A percentile compares a stretch with the other conserved stretches of the same genome.
These are phyloP conservation scores for Microcyclospora pomicola DNA, from an alignment of 2,329 filamentous ascomycete species.

Conservation along the genomic window DNA sequence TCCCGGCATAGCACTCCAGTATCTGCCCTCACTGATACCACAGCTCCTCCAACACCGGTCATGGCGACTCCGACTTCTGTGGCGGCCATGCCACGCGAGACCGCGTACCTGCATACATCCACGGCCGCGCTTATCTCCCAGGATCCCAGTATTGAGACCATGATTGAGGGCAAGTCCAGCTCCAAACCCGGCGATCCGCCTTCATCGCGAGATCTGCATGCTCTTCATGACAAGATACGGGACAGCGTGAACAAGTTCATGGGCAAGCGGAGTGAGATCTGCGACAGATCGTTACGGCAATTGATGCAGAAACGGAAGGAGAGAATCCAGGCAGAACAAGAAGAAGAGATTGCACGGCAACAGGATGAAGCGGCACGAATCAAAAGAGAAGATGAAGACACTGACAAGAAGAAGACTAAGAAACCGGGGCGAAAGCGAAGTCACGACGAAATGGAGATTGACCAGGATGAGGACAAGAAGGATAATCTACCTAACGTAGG, in stretches of 20 bases:
- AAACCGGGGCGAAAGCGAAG: conserved; percentile 17
- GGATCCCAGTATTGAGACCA: conserved; percentile 52
- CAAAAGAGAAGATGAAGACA: conserved; percentile 15
- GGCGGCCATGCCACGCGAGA: conserved; percentile 26
- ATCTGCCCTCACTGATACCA: conserved; percentile 29
- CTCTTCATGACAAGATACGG: conserved; percentile 53
- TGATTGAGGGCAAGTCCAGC: conserved; percentile 47
- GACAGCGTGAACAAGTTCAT: conserved; percentile 32
- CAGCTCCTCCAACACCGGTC: conserved; percentile 35
- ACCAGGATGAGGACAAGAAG: conserved; percentile 57
- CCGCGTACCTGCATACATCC: conserved; percentile 52
- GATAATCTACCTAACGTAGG: conserved; percentile 44
- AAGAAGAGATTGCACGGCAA: conserved; percentile 37
- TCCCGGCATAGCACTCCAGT: conserved; percentile 70
- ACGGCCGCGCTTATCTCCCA: conserved; percentile 35
- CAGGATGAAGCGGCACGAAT: conserved; percentile 31
- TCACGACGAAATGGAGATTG: conserved; percentile 23
- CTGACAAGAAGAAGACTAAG: conserved; percentile 11
- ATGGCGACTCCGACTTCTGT: conserved; percentile 49
- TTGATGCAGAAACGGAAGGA: conserved; percentile 53
- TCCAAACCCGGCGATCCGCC: conserved; percentile 30
- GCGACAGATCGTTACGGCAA: conserved; percentile 60
- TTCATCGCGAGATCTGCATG: conserved; percentile 49
- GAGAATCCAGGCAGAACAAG: conserved; percentile 38
- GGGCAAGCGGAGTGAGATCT: conserved; percentile 45